These are phyloP conservation scores for Ophiostoma himal-ulmi DNA, from an alignment of 2,329 filamentous ascomycete species.

Conservation along the genomic window DNA sequence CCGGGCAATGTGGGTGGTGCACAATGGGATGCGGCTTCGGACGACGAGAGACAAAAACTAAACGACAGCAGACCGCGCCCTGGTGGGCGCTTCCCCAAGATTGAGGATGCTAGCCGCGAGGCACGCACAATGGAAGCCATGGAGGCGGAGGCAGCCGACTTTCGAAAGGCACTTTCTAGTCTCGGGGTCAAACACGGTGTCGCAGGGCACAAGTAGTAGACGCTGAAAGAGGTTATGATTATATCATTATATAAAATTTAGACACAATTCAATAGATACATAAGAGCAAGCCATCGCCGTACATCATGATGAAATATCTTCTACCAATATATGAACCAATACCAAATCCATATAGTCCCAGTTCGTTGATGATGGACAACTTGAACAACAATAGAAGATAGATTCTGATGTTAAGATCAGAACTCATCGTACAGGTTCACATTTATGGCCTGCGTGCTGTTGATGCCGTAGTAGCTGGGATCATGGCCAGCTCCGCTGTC, in stretches of 20 bases:
- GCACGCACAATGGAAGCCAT: slow-evolving; percentile 69
- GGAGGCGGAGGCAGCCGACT: slow-evolving; percentile 66
- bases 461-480: background rate
- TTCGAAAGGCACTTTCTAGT: slow-evolving; percentile 41
- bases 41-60: background rate
- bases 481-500: slow-evolving; percentile 3
- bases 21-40: slow-evolving; percentile 48
- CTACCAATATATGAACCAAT: background rate
- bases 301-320: background rate
- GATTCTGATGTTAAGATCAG: background rate
- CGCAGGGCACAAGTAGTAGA: background rate
- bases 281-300: background rate
- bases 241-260: background rate
- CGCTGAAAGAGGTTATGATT: slow-evolving; percentile 29
- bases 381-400: background rate
- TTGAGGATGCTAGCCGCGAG: slow-evolving; percentile 65
- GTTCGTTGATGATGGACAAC: background rate
- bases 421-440: slow-evolving; percentile 5
- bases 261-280: background rate
- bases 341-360: too few species aligned
- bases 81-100: slow-evolving; percentile 56
- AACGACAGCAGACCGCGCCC: slow-evolving; percentile 39
- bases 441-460: background rate
- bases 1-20: slow-evolving; percentile 75
- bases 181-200: background rate